Evolutionary conservation across 163 green algal genomes (phyloP).

Genomic region (Scenedesmus sp.): DNA sequence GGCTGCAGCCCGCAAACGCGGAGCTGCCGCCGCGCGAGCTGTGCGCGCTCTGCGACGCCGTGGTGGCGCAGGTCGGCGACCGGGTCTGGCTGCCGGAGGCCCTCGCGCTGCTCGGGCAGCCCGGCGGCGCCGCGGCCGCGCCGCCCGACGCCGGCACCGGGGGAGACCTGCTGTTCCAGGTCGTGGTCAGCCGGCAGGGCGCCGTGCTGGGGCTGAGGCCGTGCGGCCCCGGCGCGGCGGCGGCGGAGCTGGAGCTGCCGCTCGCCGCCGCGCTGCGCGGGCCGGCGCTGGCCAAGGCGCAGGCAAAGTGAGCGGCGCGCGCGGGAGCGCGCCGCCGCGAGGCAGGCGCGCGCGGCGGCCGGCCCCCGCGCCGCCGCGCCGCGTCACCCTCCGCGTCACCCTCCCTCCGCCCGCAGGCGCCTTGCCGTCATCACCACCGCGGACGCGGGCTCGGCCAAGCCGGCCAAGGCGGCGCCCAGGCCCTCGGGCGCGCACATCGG

Average conservation of each 20-base stretch:
- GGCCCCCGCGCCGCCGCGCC: too few relatives aligned
- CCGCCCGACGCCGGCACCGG: too few relatives aligned
- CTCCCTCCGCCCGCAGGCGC: too few relatives aligned
- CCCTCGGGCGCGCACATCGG: not conserved
- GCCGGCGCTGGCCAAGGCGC: not conserved
- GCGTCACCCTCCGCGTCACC: too few relatives aligned
- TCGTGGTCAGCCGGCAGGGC: constrained; percentile 19
- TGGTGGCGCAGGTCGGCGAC: not conserved
- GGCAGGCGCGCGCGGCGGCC: too few relatives aligned
- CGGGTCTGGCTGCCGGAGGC: not conserved
- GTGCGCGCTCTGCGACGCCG: too few relatives aligned
- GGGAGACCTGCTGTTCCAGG: constrained; percentile 17
- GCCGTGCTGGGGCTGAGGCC: constrained; percentile 30
- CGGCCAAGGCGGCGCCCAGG: constrained; percentile 2
- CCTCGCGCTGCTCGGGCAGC: not conserved
- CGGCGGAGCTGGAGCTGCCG: constrained; percentile 17
- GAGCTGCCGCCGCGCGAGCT: too few relatives aligned
- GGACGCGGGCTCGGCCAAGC: not conserved
- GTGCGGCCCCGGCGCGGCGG: constrained; percentile 16
- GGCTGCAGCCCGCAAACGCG: too few relatives aligned
- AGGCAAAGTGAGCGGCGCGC: constrained; percentile 31
- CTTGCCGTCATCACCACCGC: constrained; percentile 4
- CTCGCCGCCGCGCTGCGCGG: constrained; percentile 24
- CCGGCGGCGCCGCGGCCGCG: too few relatives aligned
- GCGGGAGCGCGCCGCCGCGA: too few relatives aligned